A percentile compares a stretch with the other conserved stretches of the same genome.
phyloP scores from a whole-genome alignment of 129 eudicot genomes.

The Glebionis coronaria region DNA sequence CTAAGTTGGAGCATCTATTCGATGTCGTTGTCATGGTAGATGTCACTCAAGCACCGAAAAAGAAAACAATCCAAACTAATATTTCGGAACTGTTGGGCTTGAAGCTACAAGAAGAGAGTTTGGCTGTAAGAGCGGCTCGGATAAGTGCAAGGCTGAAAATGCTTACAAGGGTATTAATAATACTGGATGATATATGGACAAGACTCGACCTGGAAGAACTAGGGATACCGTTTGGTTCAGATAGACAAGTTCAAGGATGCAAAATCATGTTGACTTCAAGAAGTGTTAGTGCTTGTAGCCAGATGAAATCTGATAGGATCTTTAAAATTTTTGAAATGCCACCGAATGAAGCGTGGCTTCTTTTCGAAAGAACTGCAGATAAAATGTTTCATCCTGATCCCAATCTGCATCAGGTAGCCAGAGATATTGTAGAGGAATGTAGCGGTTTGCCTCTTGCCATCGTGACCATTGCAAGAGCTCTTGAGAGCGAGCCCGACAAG shows the following conservation, averaged over 20 bases:
- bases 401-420: conserved; percentile 18
- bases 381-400: not conserved
- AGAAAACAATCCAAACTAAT: conserved; percentile 28
- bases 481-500: conserved; percentile 20
- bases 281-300: conserved; percentile 23
- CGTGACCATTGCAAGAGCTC: conserved; percentile 38
- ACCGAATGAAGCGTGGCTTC: conserved; percentile 33
- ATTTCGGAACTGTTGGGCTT: conserved; percentile 36
- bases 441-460: conserved; percentile 45
- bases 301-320: conserved; percentile 30
- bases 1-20: conserved; percentile 29
- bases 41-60: conserved; percentile 31
- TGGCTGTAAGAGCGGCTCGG: conserved; percentile 29
- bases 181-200: conserved; percentile 50
- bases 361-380: conserved; percentile 20
- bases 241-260: conserved; percentile 20
- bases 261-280: conserved; percentile 43
- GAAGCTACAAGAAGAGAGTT: conserved; percentile 23
- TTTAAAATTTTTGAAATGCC: conserved; percentile 21
- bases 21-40: conserved; percentile 36
- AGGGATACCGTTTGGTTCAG: conserved; percentile 34
- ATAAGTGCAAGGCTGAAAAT: conserved; percentile 27
- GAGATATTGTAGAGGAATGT: conserved; percentile 34
- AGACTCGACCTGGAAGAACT: conserved; percentile 26
- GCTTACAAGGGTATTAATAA: conserved; percentile 29